Evolutionary conservation across 2,329 filamentous ascomycete species (phyloP), one percentile per base, ranked within the genome.

Genomic region (Calonectria crousiana): DNA sequence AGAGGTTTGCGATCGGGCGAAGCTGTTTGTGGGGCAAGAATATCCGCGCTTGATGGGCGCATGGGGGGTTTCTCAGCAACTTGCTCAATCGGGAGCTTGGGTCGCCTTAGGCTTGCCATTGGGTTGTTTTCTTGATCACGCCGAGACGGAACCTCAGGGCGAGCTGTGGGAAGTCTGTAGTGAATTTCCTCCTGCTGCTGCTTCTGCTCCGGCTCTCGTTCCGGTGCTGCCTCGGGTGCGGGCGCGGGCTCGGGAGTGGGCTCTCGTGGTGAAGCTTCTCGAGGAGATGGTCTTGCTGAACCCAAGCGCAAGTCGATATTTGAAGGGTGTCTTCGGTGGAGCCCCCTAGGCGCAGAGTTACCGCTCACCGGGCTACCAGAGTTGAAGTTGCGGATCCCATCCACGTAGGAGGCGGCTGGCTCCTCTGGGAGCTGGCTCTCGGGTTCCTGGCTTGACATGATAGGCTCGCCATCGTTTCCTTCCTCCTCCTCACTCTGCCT

Each of bases 71-170:
- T 92, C 32, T 93, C 91, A 23, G 90, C 81, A 38, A 92, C 80
- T 53, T 87, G 87, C 70, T 90, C 88, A 14, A 87, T 86, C 14
- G 90, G 86, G 1, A 90, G 86, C 80, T 92, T 94, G 51, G 89
- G 80, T 85, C 85, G 90, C 82, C 90, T 93, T 84, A 95, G 93
- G 0, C 91, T 93, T 32, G 93, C 90, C 4, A 93, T 93, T 4
- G 91, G 89, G 74, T 97, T 92, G 82, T 98, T 98, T 83, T 98
- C 96, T 82, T 98, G 95, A 79, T 98, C 95, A 75, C 93, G 89
- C 4, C 86, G 85, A 1, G 93, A 90, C 23, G 93, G 91, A 60
- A 94, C 82, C 66, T 90, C 87, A 11, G 89, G 84, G 23, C 90
- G 89, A 44, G 77, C 62, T 30, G 77, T 73, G 16, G 81, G 78